Conservation (phyloP, 352 stramenopile species). For the Plasmopara muralis region DNA sequence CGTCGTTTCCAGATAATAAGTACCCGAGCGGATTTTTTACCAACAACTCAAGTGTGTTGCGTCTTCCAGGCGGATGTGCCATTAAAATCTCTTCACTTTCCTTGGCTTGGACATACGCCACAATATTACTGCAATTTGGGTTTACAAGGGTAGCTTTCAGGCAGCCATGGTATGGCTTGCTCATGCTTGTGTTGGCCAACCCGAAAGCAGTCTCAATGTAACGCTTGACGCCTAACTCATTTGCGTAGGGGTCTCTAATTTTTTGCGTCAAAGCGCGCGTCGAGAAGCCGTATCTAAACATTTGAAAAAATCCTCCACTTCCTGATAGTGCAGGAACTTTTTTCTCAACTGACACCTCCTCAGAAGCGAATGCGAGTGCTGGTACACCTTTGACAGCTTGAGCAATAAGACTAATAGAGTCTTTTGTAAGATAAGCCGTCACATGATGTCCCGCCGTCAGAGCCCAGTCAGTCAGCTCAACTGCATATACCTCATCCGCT, state of each 20-base stretch:
- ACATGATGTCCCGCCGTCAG: slow-evolving; percentile 33
- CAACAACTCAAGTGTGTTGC: slow-evolving; percentile 67
- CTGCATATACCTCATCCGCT: slow-evolving; percentile 22
- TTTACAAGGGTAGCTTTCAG: slow-evolving; percentile 48
- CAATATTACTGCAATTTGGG: slow-evolving; percentile 29
- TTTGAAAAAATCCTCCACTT: slow-evolving; percentile 60
- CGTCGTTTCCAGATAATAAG: slow-evolving; percentile 22
- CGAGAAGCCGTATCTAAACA: slow-evolving; percentile 44
- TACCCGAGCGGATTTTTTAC: slow-evolving; percentile 62
- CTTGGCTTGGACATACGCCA: slow-evolving; percentile 47
- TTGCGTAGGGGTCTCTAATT: slow-evolving; percentile 27
- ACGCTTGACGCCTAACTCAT: slow-evolving; percentile 32
- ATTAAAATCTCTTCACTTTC: slow-evolving; percentile 29
- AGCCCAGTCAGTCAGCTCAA: slow-evolving; percentile 42
- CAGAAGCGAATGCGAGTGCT: slow-evolving; percentile 23
- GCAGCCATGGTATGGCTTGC: slow-evolving; percentile 35
- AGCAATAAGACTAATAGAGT: slow-evolving; percentile 28
- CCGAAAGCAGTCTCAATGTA: slow-evolving; percentile 57
- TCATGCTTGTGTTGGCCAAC: slow-evolving; percentile 43
- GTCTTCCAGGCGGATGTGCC: slow-evolving; percentile 22
- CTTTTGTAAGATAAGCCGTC: slow-evolving; percentile 45
- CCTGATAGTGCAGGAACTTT: slow-evolving; percentile 18
- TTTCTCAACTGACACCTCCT: slow-evolving; percentile 9
- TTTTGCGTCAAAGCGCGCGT: slow-evolving; percentile 1
- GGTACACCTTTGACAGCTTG: slow-evolving; percentile 31